Conservation (phyloP, 1,284 basidiomycete species). For the Ceratobasidium sp. region DNA sequence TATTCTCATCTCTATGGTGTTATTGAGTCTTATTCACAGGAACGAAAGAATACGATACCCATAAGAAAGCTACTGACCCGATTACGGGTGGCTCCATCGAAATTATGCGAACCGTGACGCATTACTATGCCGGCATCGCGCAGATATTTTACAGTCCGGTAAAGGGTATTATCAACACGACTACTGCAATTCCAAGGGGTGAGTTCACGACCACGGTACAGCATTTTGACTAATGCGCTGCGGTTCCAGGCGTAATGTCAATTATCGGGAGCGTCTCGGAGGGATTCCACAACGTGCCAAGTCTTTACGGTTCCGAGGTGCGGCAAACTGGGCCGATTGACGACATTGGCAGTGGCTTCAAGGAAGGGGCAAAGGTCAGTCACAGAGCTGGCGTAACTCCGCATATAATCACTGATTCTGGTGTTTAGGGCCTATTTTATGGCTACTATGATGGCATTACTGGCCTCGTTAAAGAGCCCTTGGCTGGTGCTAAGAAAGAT, state of each 20-base stretch:
- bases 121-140: constrained; percentile 62
- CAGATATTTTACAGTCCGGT: constrained; percentile 62
- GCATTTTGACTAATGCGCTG: not conserved
- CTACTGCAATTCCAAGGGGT: constrained; percentile 61
- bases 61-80: constrained; percentile 60
- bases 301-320: constrained; percentile 62
- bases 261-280: constrained; percentile 62
- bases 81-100: constrained; percentile 63
- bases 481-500: constrained; percentile 64
- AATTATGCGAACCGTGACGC: constrained; percentile 65
- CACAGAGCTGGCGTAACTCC: not conserved
- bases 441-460: constrained; percentile 68
- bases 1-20: not conserved
- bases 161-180: constrained; percentile 63
- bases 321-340: constrained; percentile 60
- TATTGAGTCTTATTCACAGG: constrained; percentile 55
- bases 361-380: constrained; percentile 62
- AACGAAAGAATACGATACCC: constrained; percentile 66
- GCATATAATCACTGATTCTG: constrained; percentile 19
- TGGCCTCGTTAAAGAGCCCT: constrained; percentile 65
- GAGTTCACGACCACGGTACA: constrained; percentile 39
- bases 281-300: constrained; percentile 63
- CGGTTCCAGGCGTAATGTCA: constrained; percentile 60
- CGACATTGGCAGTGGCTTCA: constrained; percentile 62
- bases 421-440: constrained; percentile 56